phyloP scores from a whole-genome alignment of 192 early-diverging fungal species.

The Funneliformis mosseae region DNA sequence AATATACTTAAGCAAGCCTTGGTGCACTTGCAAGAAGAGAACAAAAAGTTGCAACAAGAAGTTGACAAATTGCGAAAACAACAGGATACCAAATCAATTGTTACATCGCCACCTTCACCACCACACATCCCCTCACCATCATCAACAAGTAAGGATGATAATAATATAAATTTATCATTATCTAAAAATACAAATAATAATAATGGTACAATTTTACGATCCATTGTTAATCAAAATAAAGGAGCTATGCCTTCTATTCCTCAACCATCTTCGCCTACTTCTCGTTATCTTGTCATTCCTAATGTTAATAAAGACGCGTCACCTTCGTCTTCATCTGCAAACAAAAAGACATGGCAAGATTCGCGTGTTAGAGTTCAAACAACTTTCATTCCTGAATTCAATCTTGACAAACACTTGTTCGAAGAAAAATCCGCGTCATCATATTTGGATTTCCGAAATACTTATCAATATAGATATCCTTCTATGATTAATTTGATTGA shows the following conservation, averaged over 20 bases:
- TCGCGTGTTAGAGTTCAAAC: constrained; percentile 31
- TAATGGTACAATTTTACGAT: background rate
- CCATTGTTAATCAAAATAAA: background rate
- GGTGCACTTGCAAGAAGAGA: constrained; percentile 30
- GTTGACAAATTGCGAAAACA: constrained; percentile 25
- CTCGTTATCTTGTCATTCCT: constrained; percentile 27
- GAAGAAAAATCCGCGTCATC: constrained; percentile 8
- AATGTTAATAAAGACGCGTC: constrained; percentile 29
- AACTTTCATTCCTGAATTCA: constrained; percentile 32
- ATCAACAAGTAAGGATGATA: background rate
- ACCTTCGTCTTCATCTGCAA: constrained; percentile 8
- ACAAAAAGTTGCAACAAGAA: constrained; percentile 31
- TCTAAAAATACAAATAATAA: background rate
- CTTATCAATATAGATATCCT: background rate
- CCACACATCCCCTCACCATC: constrained; percentile 7
- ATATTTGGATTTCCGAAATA: background rate
- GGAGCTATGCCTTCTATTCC: background rate
- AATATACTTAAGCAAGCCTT: constrained; percentile 33
- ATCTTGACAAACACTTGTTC: constrained; percentile 30
- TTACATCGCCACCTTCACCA: constrained; percentile 19
- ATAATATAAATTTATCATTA: background rate
- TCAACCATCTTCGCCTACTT: constrained; percentile 8
- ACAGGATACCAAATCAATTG: background rate
- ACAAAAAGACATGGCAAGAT: constrained; percentile 24
- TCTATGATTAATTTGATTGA: background rate